phyloP scores from a whole-genome alignment of 306 rosid species.

The Sicyos baderoa region DNA sequence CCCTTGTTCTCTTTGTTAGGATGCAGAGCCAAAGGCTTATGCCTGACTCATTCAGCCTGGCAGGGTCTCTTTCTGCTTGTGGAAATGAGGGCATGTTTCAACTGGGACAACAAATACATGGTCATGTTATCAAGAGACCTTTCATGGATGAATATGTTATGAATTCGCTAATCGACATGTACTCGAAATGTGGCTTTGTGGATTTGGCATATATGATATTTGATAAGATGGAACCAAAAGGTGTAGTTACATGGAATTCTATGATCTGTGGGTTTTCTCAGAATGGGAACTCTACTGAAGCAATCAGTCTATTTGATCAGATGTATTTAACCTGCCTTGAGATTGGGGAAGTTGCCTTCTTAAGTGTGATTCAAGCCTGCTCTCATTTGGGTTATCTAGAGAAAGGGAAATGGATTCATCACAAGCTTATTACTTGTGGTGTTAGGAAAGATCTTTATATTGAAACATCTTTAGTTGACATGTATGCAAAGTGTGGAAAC shows the following conservation, averaged over 20 bases:
- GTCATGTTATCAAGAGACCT: constrained; percentile 60
- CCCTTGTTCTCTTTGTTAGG: constrained; percentile 42
- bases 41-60: constrained; percentile 69
- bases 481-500: constrained; percentile 88
- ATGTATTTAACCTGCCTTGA: constrained; percentile 43
- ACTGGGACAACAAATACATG: constrained; percentile 65
- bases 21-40: constrained; percentile 47
- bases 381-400: constrained; percentile 64
- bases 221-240: constrained; percentile 29
- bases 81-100: constrained; percentile 48
- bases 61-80: constrained; percentile 72
- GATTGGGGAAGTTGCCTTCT: constrained; percentile 60
- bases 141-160: constrained; percentile 56
- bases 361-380: constrained; percentile 83
- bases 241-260: constrained; percentile 75
- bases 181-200: constrained; percentile 68
- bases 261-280: constrained; percentile 75
- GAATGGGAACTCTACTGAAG: constrained; percentile 58
- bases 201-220: constrained; percentile 53
- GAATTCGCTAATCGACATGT: constrained; percentile 78
- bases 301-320: constrained; percentile 60
- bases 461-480: constrained; percentile 61
- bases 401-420: constrained; percentile 91
- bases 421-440: constrained; percentile 53
- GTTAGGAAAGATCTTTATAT: constrained; percentile 40